Percentiles rank a stretch among this genome's conserved stretches.
phyloP scores from a whole-genome alignment of 2,329 filamentous ascomycete genomes.

The Alternaria angustiovoidea region DNA sequence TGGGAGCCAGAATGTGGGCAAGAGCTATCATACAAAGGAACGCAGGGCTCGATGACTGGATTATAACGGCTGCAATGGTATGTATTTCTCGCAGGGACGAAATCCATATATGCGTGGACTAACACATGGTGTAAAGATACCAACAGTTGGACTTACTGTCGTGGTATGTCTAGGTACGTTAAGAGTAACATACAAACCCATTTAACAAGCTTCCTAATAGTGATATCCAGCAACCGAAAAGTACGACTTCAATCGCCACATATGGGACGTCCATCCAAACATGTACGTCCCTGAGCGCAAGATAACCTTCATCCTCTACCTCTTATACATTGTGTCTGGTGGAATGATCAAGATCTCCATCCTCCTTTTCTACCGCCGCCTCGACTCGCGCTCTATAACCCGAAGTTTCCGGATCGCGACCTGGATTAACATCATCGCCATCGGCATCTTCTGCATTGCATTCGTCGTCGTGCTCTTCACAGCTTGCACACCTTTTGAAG shows the following conservation, averaged over 20 bases:
- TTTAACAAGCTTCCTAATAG: not conserved
- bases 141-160: constrained; percentile 5
- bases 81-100: not conserved
- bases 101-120: not conserved
- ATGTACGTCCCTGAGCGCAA: constrained; percentile 20
- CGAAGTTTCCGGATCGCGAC: constrained; percentile 19
- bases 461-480: constrained; percentile 22
- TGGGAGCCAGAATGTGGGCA: constrained; percentile 23
- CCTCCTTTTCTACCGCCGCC: constrained; percentile 32
- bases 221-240: constrained; percentile 1
- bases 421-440: constrained; percentile 24
- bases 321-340: constrained; percentile 21
- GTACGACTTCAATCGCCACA: constrained; percentile 20
- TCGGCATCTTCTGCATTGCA: constrained; percentile 19
- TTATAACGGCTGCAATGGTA: constrained; percentile 26
- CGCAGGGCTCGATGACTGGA: constrained; percentile 25
- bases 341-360: constrained; percentile 37
- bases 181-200: not conserved
- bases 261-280: constrained; percentile 24
- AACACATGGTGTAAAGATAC: constrained; percentile 2
- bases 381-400: constrained; percentile 21
- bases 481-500: constrained; percentile 20
- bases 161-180: not conserved
- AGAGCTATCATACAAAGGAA: constrained; percentile 22
- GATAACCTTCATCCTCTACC: constrained; percentile 24